phyloP scores from a whole-genome alignment of 2,329 filamentous ascomycete species.

The Sclerotiophoma versabilis region DNA sequence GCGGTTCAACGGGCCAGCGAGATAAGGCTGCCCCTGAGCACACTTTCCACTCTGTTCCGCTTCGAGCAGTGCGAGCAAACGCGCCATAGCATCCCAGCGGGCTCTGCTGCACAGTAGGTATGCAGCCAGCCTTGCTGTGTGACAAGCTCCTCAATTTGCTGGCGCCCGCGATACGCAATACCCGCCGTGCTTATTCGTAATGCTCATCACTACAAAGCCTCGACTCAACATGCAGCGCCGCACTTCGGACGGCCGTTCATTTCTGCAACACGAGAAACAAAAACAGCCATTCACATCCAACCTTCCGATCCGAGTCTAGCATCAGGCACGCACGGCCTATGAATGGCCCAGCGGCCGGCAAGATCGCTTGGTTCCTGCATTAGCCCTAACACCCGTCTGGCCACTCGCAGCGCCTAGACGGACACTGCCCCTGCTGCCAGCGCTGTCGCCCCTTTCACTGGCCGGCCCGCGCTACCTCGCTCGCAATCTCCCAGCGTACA shows the following conservation, averaged over 20 bases:
- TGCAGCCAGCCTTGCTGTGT: conserved; percentile 18
- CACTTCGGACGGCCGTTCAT: conserved; percentile 33
- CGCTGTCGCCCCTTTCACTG: conserved; percentile 40
- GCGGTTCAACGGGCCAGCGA: conserved; percentile 15
- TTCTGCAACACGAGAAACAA: conserved; percentile 44
- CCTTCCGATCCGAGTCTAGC: conserved; percentile 42
- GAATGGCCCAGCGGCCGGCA: conserved; percentile 37
- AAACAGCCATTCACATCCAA: conserved; percentile 30
- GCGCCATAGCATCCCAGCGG: neutral
- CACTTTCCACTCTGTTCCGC: conserved; percentile 1
- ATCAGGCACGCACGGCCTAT: conserved; percentile 29
- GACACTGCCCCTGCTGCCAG: conserved; percentile 36
- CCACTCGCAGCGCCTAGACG: conserved; percentile 40
- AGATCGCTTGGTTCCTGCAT: conserved; percentile 46
- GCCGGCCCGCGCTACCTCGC: conserved; percentile 46
- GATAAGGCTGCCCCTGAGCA: conserved; percentile 15
- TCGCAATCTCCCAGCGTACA: conserved; percentile 50
- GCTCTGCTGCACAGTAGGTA: conserved; percentile 3
- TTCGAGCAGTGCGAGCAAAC: conserved; percentile 5
- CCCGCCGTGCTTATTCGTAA: conserved; percentile 28
- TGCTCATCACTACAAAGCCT: conserved; percentile 16
- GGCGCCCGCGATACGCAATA: conserved; percentile 26
- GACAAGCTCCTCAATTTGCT: conserved; percentile 8
- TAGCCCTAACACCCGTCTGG: conserved; percentile 39
- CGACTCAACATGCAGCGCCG: conserved; percentile 30